A percentile compares a stretch with the other conserved stretches of the same genome.
phyloP scores from a whole-genome alignment of 768 basidiomycete species.

The Exsudoporus frostii region DNA sequence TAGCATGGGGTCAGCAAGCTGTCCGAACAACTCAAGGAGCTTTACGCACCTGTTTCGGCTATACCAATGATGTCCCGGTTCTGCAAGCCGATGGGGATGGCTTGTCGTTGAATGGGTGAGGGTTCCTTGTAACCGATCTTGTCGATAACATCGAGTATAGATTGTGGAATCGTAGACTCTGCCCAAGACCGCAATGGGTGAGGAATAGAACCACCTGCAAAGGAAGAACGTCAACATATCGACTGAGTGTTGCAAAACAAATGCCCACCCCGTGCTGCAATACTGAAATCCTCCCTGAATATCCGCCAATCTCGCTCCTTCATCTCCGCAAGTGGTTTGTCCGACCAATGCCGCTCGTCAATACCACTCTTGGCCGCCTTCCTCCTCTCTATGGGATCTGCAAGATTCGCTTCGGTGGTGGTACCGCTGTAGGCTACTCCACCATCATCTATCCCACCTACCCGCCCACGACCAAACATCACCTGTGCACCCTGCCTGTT shows the following conservation, averaged over 20 bases:
- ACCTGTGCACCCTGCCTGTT: slow-evolving; percentile 80
- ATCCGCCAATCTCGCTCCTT: slow-evolving; percentile 99
- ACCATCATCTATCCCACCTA: slow-evolving; percentile 86
- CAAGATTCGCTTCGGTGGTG: slow-evolving; percentile 52
- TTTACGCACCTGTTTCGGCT: slow-evolving; percentile 84
- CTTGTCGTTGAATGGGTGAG: slow-evolving; percentile 94
- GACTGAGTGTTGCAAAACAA: neutral
- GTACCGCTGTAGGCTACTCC: slow-evolving; percentile 38
- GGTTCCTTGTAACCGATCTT: slow-evolving; percentile 96
- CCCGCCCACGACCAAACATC: slow-evolving; percentile 82
- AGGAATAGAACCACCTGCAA: slow-evolving; percentile 84
- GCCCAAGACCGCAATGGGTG: slow-evolving; percentile 90
- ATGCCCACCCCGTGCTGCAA: slow-evolving; percentile 77
- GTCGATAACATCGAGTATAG: slow-evolving; percentile 81
- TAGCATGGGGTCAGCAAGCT: slow-evolving; percentile 28
- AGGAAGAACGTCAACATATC: neutral
- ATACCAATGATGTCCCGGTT: slow-evolving; percentile 98
- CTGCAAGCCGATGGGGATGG: slow-evolving; percentile 97
- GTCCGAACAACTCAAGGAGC: neutral
- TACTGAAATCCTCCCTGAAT: slow-evolving; percentile 97
- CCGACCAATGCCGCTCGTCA: slow-evolving; percentile 97
- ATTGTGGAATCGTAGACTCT: slow-evolving; percentile 79
- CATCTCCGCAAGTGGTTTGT: slow-evolving; percentile 88
- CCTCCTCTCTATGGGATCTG: slow-evolving; percentile 79
- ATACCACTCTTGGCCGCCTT: slow-evolving; percentile 76